phyloP scores from a whole-genome alignment of 2,329 filamentous ascomycete species.

The Colletotrichum chrysophilum region DNA sequence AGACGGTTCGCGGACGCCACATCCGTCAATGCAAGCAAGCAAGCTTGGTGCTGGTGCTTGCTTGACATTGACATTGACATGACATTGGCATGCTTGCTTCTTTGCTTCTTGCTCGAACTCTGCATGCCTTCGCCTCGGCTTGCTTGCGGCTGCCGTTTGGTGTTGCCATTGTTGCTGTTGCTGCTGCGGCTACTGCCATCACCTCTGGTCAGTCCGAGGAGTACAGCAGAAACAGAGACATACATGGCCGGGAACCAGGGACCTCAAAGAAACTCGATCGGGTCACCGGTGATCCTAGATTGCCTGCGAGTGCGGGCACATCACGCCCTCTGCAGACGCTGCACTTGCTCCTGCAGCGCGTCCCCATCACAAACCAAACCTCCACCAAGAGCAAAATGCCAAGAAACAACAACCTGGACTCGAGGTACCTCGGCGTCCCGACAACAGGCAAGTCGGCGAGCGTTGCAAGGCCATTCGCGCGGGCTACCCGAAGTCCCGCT shows the following conservation, averaged over 20 bases:
- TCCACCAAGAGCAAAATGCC: neutral
- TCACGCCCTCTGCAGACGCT: neutral
- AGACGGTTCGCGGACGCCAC: neutral
- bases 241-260: neutral
- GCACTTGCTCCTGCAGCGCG: neutral
- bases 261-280: neutral
- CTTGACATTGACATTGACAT: neutral
- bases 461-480: neutral
- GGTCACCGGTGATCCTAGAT: neutral
- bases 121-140: neutral
- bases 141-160: neutral
- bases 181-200: neutral
- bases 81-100: neutral
- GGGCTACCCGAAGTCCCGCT: conserved; percentile 1
- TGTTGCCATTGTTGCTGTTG: neutral
- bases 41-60: neutral
- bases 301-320: neutral
- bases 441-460: neutral
- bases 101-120: neutral
- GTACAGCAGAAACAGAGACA: neutral
- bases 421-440: neutral
- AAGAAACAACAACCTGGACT: neutral
- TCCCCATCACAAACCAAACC: neutral
- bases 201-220: neutral
- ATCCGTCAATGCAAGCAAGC: neutral